Conservation (phyloP, 1,284 basidiomycete species). For the Ustilago bromivora region DNA sequence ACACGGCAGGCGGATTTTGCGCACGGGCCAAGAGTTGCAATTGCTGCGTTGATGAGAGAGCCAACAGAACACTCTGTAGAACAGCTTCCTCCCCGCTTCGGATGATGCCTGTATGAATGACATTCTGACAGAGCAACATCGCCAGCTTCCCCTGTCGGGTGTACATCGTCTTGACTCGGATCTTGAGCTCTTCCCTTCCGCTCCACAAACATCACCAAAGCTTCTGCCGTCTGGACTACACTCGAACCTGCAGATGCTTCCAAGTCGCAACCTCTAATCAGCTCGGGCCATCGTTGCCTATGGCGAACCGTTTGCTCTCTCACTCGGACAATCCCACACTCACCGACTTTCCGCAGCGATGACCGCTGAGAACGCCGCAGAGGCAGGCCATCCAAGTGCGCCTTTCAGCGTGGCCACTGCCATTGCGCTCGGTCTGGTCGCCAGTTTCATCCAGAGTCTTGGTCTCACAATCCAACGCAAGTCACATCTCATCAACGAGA, state of each 20-base stretch:
- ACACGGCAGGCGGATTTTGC: not conserved
- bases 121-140: not conserved
- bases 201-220: not conserved
- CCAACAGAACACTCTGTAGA: slow-evolving; percentile 9
- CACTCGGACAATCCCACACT: not conserved
- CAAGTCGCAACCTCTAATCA: not conserved
- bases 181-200: not conserved
- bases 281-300: slow-evolving; percentile 13
- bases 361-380: slow-evolving; percentile 5
- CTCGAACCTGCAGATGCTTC: slow-evolving; percentile 12
- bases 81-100: slow-evolving; percentile 5
- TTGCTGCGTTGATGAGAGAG: slow-evolving; percentile 14
- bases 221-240: not conserved
- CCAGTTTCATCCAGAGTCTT: slow-evolving; percentile 89
- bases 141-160: not conserved
- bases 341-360: slow-evolving; percentile 1
- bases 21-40: slow-evolving; percentile 10
- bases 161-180: not conserved
- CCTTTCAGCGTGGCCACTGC: slow-evolving; percentile 56
- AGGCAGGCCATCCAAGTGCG: slow-evolving; percentile 22
- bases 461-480: slow-evolving; percentile 93
- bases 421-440: slow-evolving; percentile 79
- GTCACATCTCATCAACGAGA: slow-evolving; percentile 88
- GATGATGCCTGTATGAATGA: slow-evolving; percentile 13
- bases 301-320: not conserved